Percentiles rank a stretch among this genome's conserved stretches.
These are phyloP conservation scores for Aureobasidium sp. DNA, from an alignment of 2,329 filamentous ascomycete genomes.

Conservation along the genomic window DNA sequence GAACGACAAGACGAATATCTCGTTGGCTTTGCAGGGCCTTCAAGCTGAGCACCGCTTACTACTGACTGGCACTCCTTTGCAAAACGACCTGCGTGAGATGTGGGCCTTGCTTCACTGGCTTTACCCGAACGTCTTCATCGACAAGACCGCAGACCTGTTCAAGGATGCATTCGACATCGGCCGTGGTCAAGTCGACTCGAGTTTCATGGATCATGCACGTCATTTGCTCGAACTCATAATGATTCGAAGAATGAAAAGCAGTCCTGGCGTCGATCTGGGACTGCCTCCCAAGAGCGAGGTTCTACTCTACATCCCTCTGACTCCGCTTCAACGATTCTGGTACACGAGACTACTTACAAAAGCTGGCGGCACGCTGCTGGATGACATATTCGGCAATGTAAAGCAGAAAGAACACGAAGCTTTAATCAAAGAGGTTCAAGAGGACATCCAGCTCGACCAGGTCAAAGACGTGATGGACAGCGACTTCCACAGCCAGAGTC, in stretches of 20 bases:
- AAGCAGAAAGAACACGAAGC: conserved; percentile 39
- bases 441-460: conserved; percentile 22
- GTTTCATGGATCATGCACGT: conserved; percentile 48
- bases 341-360: conserved; percentile 52
- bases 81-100: conserved; percentile 52
- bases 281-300: conserved; percentile 53
- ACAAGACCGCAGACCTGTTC: conserved; percentile 46
- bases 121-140: conserved; percentile 51
- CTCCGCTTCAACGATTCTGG: conserved; percentile 52
- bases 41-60: conserved; percentile 45
- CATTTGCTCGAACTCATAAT: conserved; percentile 51
- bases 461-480: conserved; percentile 29
- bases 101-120: conserved; percentile 54
- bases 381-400: conserved; percentile 46
- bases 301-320: conserved; percentile 51
- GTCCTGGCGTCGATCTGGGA: conserved; percentile 47
- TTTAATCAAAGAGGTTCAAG: conserved; percentile 32
- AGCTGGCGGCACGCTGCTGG: conserved; percentile 44
- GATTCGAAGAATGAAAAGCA: conserved; percentile 53
- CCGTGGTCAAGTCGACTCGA: conserved; percentile 46
- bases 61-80: conserved; percentile 50
- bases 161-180: conserved; percentile 51
- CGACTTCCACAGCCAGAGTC: conserved; percentile 41
- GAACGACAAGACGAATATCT: conserved; percentile 41
- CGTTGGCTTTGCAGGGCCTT: conserved; percentile 37